Conservation (phyloP, 2,329 filamentous ascomycete genomes). For the Leptodontidium sp. region DNA sequence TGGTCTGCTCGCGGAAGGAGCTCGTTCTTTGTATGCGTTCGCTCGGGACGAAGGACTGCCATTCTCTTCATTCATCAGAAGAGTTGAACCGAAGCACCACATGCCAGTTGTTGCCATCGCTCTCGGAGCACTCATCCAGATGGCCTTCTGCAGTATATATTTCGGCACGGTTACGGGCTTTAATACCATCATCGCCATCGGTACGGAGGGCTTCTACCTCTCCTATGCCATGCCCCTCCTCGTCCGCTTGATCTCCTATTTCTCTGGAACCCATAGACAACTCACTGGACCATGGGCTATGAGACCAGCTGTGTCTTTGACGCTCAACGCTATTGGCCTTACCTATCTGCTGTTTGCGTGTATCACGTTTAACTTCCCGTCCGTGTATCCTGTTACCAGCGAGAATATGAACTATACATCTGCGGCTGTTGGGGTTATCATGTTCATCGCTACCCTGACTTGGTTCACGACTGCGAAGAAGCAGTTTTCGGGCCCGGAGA, state of each 20-base stretch:
- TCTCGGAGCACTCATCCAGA: constrained; percentile 56
- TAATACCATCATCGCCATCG: constrained; percentile 63
- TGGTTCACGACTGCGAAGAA: constrained; percentile 60
- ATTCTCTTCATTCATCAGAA: constrained; percentile 56
- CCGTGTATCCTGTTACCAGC: constrained; percentile 56
- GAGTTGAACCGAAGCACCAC: constrained; percentile 54
- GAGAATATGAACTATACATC: constrained; percentile 67
- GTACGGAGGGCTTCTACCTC: constrained; percentile 65
- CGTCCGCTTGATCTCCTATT: constrained; percentile 57
- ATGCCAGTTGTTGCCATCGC: constrained; percentile 60
- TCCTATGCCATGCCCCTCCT: constrained; percentile 65
- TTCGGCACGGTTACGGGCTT: constrained; percentile 63
- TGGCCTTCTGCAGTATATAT: constrained; percentile 62
- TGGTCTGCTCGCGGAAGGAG: constrained; percentile 49
- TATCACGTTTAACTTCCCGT: constrained; percentile 65
- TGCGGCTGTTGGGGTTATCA: constrained; percentile 62
- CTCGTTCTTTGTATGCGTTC: constrained; percentile 53
- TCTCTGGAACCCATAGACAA: constrained; percentile 50
- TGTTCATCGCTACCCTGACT: constrained; percentile 57
- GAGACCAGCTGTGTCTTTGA: constrained; percentile 47
- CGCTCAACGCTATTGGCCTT: constrained; percentile 58
- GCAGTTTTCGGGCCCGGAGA: constrained; percentile 57
- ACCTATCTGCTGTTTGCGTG: constrained; percentile 61
- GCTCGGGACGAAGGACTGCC: constrained; percentile 61
- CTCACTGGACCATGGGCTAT: constrained; percentile 52